Evolutionary conservation across 176 grass and related monocot species (phyloP).

Genomic region (Miscanthus lutarioriparius): DNA sequence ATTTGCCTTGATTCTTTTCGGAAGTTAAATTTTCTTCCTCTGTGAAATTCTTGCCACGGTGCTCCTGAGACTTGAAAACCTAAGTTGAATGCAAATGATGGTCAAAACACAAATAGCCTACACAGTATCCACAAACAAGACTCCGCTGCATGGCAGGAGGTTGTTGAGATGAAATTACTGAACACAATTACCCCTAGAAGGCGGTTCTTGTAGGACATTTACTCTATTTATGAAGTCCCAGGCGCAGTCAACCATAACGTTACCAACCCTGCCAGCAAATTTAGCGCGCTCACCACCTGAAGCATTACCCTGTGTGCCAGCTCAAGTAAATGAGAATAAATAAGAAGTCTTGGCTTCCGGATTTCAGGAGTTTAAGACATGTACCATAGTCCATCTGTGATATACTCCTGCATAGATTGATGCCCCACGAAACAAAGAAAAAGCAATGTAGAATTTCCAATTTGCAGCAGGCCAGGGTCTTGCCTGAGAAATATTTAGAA

Average conservation of each 20-base stretch:
- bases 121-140: neutral
- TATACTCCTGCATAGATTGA: conserved; percentile 92
- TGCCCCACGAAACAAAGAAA: conserved; percentile 90
- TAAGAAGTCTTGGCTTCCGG: conserved; percentile 1
- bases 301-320: conserved; percentile 83
- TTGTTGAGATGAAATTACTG: neutral
- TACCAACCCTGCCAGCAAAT: conserved; percentile 55
- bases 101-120: neutral
- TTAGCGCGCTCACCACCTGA: conserved; percentile 91
- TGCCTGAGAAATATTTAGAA: conserved; percentile 49
- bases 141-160: neutral
- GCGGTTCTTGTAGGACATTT: conserved; percentile 56
- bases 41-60: conserved; percentile 29
- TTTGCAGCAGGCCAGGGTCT: conserved; percentile 79
- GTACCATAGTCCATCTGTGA: conserved; percentile 96
- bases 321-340: conserved; percentile 47
- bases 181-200: conserved; percentile 64
- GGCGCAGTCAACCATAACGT: conserved; percentile 66
- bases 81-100: conserved; percentile 25
- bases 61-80: conserved; percentile 39
- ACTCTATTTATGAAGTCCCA: conserved; percentile 69
- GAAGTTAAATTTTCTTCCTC: conserved; percentile 27
- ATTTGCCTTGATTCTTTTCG: conserved; percentile 55
- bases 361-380: conserved; percentile 26
- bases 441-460: conserved; percentile 90